Base-by-base conservation (phyloP, 2,329 filamentous ascomycete genomes). In the Chaetothyriales sp. region DNA sequence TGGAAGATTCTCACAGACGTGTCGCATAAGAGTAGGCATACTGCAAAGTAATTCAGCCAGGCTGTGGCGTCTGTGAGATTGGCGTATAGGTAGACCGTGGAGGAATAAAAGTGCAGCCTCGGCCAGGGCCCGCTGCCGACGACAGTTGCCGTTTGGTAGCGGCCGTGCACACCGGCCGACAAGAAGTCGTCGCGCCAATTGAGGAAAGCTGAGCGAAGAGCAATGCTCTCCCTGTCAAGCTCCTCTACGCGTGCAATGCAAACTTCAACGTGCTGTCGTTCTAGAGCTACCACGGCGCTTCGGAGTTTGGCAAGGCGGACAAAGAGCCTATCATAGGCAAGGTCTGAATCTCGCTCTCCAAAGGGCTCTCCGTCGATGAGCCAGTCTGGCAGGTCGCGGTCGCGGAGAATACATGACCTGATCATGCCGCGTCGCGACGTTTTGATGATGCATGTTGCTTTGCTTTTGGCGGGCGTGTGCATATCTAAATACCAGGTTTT, bases 341-440 rank as follows among this genome's bases (percentile, higher is more conserved):
- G 54, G 40, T 64, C 64, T n/a, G 60, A 43, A 5, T 57, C 60
- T n/a, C 48, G 15, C 51, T 67, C 65, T 45, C 63, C 62, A 54
- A 64, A 67, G 4, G 7, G n/a, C 7, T 29, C 44, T 6, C 65
- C 65, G 29, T 66, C 58, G 15, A 51, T 10, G 10, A 66, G 57
- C 65, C 65, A 67, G 10, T 54, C 55, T 18, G 65, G 65, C 48
- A 67, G 44, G 5, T 49, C 18, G 18, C 55, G 44, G 20, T 56
- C 58, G 44, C 63, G 55, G 10, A 66, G 51, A 15, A 66, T 47
- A 44, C 53, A 44, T 15, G 57, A 61, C 45, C 57, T 60, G 47
- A 67, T 58, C 51, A 64, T 43, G 6, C 57, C 62, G 5, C 64
- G 52, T 51, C 65, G 61, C 1, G 61, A 58, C 20, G 63, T 52